Conservation (phyloP, 768 basidiomycete genomes). For the Gelatoporia subvermispora region DNA sequence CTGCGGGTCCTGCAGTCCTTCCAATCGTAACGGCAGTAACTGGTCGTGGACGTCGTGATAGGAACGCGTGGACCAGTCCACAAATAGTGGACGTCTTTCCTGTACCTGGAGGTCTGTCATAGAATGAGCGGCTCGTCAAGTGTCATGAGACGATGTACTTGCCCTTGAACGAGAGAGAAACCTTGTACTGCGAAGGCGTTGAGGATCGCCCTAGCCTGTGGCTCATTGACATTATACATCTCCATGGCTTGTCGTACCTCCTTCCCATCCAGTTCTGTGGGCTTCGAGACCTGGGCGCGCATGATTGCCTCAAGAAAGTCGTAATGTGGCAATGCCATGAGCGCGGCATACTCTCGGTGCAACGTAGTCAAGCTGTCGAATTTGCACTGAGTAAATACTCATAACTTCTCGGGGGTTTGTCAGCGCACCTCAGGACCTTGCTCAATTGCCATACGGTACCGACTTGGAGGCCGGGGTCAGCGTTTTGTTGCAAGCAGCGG, state of each 20-base stretch:
- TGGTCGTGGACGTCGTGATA: constrained; percentile 52
- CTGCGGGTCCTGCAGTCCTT: constrained; percentile 31
- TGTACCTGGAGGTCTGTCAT: constrained; percentile 85
- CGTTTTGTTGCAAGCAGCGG: constrained; percentile 42
- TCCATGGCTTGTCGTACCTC: constrained; percentile 65
- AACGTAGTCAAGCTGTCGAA: constrained; percentile 75
- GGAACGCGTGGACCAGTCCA: constrained; percentile 81
- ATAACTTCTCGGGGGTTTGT: background rate
- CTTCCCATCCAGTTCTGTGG: constrained; percentile 37
- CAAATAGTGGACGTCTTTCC: constrained; percentile 99
- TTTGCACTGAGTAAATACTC: background rate
- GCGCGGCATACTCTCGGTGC: constrained; percentile 87
- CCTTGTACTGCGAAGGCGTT: constrained; percentile 67
- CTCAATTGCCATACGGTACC: constrained; percentile 67
- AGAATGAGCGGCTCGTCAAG: background rate
- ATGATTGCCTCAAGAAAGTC: constrained; percentile 72
- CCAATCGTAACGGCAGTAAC: constrained; percentile 49
- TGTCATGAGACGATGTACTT: constrained; percentile 3
- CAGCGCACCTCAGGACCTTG: constrained; percentile 76
- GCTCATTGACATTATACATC: constrained; percentile 78
- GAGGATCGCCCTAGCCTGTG: constrained; percentile 87
- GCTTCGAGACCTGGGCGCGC: constrained; percentile 52
- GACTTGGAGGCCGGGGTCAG: constrained; percentile 59
- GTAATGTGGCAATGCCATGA: constrained; percentile 78
- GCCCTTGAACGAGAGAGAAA: constrained; percentile 96